Evolutionary conservation across 1,284 basidiomycete species (phyloP).

Genomic region (Malassezia arunalokei): DNA sequence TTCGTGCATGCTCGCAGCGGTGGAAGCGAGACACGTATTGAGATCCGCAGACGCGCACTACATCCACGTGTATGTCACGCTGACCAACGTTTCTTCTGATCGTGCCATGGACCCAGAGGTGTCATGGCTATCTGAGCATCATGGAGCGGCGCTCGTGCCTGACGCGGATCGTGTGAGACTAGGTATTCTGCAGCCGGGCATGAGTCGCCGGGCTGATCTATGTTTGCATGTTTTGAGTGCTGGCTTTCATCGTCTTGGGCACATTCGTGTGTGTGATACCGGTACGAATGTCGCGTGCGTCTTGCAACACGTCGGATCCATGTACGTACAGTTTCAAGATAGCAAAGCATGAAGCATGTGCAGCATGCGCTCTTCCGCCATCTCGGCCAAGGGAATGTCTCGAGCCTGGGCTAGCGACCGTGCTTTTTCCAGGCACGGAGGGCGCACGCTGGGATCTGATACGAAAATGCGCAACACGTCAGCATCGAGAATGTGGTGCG

Average conservation of each 20-base stretch:
- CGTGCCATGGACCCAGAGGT: neutral
- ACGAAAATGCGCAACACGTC: conserved; percentile 17
- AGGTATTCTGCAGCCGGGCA: neutral
- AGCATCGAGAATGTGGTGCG: conserved; percentile 32
- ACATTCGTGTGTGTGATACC: neutral
- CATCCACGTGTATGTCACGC: neutral
- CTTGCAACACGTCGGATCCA: conserved; percentile 4
- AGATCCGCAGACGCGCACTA: neutral
- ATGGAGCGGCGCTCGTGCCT: neutral
- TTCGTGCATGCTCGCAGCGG: neutral
- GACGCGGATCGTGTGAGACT: neutral
- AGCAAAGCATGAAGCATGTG: too few relatives aligned
- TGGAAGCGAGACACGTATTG: neutral
- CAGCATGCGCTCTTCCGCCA: too few relatives aligned
- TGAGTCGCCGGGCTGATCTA: neutral
- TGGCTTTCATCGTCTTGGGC: conserved; percentile 5
- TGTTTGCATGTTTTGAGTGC: neutral
- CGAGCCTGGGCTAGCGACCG: too few relatives aligned
- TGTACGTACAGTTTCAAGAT: neutral
- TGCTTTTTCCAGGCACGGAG: too few relatives aligned
- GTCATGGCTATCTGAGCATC: neutral
- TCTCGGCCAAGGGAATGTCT: too few relatives aligned
- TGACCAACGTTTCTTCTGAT: conserved; percentile 5
- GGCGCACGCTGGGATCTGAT: too few relatives aligned
- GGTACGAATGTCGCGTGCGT: neutral